These are phyloP conservation scores for Curvularia hawaiiensis DNA, from an alignment of 2,329 filamentous ascomycete genomes.

Conservation along the genomic window DNA sequence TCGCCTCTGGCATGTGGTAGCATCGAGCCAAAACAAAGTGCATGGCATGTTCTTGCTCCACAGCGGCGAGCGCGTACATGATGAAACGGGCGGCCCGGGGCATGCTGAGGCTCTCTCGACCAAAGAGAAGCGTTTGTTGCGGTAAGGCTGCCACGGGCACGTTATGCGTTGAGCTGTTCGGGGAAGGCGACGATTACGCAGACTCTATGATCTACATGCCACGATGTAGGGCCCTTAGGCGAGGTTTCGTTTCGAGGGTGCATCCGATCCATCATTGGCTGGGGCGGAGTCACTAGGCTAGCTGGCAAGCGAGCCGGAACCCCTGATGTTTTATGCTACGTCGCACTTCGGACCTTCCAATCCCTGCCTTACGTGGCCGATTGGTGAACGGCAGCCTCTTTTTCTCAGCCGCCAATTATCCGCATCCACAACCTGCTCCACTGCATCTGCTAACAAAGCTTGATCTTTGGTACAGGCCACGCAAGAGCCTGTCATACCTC, in stretches of 20 bases:
- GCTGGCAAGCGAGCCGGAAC: slow-evolving; percentile 27
- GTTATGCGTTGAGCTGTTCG: slow-evolving; percentile 30
- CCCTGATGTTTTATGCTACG: slow-evolving; percentile 35
- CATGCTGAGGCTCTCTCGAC: slow-evolving; percentile 33
- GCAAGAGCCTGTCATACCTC: too few species aligned
- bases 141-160: slow-evolving; percentile 24
- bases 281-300: slow-evolving; percentile 34
- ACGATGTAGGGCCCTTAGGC: slow-evolving; percentile 21
- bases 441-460: slow-evolving; percentile 26
- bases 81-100: slow-evolving; percentile 38
- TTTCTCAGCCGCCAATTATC: slow-evolving; percentile 18
- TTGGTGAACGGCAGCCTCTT: slow-evolving; percentile 32
- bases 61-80: slow-evolving; percentile 36
- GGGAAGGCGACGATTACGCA: slow-evolving; percentile 22
- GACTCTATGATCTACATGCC: slow-evolving; percentile 21
- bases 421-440: slow-evolving; percentile 18
- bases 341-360: slow-evolving; percentile 31
- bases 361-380: slow-evolving; percentile 28
- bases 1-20: too few species aligned
- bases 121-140: slow-evolving; percentile 28
- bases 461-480: slow-evolving; percentile 14
- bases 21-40: slow-evolving; percentile 24
- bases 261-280: slow-evolving; percentile 33
- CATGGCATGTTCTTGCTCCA: slow-evolving; percentile 29
- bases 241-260: slow-evolving; percentile 36